Evolutionary conservation across 345 rosid genomes (phyloP).

Genomic region (Nephelium lappaceum): DNA sequence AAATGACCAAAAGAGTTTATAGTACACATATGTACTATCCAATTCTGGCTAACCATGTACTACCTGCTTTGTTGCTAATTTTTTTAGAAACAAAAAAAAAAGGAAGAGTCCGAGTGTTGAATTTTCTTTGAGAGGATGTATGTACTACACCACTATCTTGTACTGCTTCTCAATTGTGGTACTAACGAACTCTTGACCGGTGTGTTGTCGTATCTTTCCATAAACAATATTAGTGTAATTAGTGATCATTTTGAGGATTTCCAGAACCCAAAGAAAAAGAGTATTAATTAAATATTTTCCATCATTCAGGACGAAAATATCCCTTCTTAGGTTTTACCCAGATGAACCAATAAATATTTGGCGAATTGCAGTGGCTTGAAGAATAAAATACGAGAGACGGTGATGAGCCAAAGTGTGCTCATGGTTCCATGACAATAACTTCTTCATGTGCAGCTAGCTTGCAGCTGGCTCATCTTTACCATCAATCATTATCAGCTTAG

Average conservation of each 20-base stretch:
- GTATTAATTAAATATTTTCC: background rate
- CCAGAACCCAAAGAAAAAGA: background rate
- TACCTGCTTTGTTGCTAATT: slow-evolving; percentile 8
- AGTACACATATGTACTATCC: slow-evolving; percentile 41
- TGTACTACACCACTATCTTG: slow-evolving; percentile 27
- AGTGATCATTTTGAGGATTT: background rate
- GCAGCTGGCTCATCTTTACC: background rate
- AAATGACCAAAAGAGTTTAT: background rate
- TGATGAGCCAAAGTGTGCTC: background rate
- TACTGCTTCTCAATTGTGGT: slow-evolving; percentile 9
- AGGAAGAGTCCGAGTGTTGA: background rate
- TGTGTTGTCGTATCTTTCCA: background rate
- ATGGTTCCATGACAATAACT: background rate
- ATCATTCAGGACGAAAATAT: background rate
- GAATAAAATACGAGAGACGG: background rate
- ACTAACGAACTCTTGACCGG: background rate
- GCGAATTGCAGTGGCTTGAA: background rate
- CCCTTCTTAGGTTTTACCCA: background rate
- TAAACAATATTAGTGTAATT: background rate
- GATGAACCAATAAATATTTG: background rate
- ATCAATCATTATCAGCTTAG: background rate
- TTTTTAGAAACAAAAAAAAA: background rate
- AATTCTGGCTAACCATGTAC: slow-evolving; percentile 30
- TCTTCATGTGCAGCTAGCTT: background rate
- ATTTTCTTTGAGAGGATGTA: background rate